phyloP scores from a whole-genome alignment of 495 filamentous ascomycete genomes.

The Aspergillus ellipticus region DNA sequence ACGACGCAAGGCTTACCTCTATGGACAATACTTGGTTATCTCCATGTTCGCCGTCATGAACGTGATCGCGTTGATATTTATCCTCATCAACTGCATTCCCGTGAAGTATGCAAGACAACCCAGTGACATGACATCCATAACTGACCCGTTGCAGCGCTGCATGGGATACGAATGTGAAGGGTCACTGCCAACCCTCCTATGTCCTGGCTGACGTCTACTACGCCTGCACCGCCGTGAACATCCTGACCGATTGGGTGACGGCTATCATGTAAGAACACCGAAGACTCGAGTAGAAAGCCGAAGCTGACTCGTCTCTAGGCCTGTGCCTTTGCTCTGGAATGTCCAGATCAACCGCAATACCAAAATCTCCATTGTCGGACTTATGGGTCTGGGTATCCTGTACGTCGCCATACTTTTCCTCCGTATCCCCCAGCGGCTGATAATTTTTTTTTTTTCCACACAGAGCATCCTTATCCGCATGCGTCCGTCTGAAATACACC shows the following conservation, averaged over 20 bases:
- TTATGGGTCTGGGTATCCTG: slow-evolving; percentile 50
- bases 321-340: slow-evolving; percentile 47
- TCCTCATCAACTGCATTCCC: slow-evolving; percentile 24
- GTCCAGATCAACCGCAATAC: slow-evolving; percentile 43
- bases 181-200: slow-evolving; percentile 19
- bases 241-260: slow-evolving; percentile 29
- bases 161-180: slow-evolving; percentile 17
- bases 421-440: not conserved
- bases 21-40: slow-evolving; percentile 21
- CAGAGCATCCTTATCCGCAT: slow-evolving; percentile 23
- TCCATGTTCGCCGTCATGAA: slow-evolving; percentile 18
- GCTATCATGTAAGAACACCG: slow-evolving; percentile 41
- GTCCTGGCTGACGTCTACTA: slow-evolving; percentile 25
- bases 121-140: not conserved
- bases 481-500: slow-evolving; percentile 26
- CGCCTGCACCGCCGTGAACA: slow-evolving; percentile 25
- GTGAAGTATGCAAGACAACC: slow-evolving; percentile 10
- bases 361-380: slow-evolving; percentile 43
- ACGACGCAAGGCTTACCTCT: slow-evolving; percentile 19
- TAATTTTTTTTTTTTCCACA: no score
- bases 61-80: slow-evolving; percentile 24
- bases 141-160: slow-evolving; percentile 18
- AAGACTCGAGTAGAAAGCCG: not conserved
- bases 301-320: slow-evolving; percentile 21
- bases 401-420: slow-evolving; percentile 20